A percentile compares a stretch with the other conserved stretches of the same genome.
Evolutionary conservation across 2,329 filamentous ascomycete species (phyloP).

Genomic region (Zymoseptoria pseudotritici): DNA sequence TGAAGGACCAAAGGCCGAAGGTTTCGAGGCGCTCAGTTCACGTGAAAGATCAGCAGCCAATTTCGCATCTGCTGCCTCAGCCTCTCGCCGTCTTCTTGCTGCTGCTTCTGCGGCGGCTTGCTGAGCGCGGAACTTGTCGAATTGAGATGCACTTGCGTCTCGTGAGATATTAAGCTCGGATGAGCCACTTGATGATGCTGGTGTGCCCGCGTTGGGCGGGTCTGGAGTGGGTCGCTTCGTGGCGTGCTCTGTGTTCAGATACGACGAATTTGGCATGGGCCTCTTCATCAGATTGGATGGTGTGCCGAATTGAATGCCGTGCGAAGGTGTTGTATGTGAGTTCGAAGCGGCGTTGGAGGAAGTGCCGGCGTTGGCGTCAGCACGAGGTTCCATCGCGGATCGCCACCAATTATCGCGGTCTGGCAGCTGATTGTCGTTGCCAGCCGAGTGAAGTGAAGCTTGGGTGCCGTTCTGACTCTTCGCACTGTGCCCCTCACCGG

Average conservation of each 20-base stretch:
- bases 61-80: conserved; percentile 17
- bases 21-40: conserved; percentile 17
- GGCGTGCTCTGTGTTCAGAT: conserved; percentile 15
- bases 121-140: conserved; percentile 8
- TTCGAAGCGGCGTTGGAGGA: background rate
- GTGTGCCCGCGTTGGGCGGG: conserved; percentile 19
- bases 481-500: conserved; percentile 1
- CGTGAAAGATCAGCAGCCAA: conserved; percentile 25
- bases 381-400: conserved; percentile 10
- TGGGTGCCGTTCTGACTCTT: background rate
- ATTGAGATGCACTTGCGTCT: background rate
- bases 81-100: conserved; percentile 9
- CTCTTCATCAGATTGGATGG: conserved; percentile 16
- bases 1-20: conserved; percentile 5
- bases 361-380: background rate
- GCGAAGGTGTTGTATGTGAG: background rate
- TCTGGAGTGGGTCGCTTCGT: conserved; percentile 26
- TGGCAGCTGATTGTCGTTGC: conserved; percentile 2
- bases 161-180: conserved; percentile 13
- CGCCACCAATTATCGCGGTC: conserved; percentile 11
- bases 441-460: conserved; percentile 1
- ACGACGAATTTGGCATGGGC: conserved; percentile 8
- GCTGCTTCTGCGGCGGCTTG: conserved; percentile 9
- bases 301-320: background rate
- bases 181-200: conserved; percentile 21